phyloP scores from a whole-genome alignment of 2,329 filamentous ascomycete genomes.

The Curvularia sp. region DNA sequence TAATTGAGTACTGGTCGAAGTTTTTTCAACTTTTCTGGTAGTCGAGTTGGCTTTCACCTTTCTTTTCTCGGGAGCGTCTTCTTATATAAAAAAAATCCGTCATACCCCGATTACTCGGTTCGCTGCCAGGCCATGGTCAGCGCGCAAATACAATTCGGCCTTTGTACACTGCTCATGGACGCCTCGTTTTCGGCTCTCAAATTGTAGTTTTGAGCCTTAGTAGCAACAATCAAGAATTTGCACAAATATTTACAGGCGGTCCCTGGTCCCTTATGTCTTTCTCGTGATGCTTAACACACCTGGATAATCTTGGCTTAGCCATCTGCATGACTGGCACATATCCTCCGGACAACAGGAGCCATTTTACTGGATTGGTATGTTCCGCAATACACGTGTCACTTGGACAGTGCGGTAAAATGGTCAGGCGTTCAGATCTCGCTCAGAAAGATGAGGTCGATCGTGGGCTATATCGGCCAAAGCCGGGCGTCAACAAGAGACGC shows the following conservation, averaged over 20 bases:
- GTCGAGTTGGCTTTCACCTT: constrained; percentile 20
- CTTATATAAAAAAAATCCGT: constrained; percentile 16
- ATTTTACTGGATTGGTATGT: not conserved
- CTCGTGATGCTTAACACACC: not conserved
- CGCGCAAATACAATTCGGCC: constrained; percentile 16
- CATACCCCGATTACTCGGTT: constrained; percentile 15
- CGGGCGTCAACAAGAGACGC: not conserved
- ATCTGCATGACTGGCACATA: not conserved
- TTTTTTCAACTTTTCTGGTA: constrained; percentile 19
- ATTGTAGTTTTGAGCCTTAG: constrained; percentile 24
- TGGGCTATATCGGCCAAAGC: constrained; percentile 3
- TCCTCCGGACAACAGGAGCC: not conserved
- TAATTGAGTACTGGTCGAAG: constrained; percentile 21
- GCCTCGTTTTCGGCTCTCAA: constrained; percentile 19
- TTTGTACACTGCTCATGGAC: constrained; percentile 36
- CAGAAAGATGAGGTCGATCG: constrained; percentile 3
- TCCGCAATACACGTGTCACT: not conserved
- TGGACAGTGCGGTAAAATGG: not conserved
- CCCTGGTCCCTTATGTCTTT: not conserved
- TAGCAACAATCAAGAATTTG: constrained; percentile 27
- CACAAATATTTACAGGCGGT: not conserved
- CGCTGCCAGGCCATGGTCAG: constrained; percentile 17
- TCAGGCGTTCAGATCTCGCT: constrained; percentile 1
- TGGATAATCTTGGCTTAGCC: not conserved
- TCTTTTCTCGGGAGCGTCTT: constrained; percentile 27